Conservation (phyloP, 1,139 yeast genomes). For the Pichia sp. region DNA sequence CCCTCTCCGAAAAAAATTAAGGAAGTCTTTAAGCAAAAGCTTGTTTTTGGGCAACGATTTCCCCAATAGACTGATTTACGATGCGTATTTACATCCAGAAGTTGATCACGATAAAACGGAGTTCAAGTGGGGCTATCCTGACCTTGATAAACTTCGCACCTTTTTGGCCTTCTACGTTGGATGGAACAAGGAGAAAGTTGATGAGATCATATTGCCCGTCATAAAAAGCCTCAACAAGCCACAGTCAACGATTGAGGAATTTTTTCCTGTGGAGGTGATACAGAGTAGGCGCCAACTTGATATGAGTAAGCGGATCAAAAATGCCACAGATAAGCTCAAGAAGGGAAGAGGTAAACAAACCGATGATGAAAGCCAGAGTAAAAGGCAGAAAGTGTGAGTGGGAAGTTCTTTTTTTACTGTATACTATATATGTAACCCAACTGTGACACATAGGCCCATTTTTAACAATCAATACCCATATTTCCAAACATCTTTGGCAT, state of each 20-base stretch:
- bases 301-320: slow-evolving; percentile 55
- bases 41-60: slow-evolving; percentile 60
- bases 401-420: neutral
- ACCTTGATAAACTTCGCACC: slow-evolving; percentile 69
- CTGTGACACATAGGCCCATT: neutral
- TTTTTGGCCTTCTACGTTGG: slow-evolving; percentile 70
- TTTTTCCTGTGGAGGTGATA: slow-evolving; percentile 48
- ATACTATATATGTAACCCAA: neutral
- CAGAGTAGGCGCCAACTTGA: slow-evolving; percentile 43
- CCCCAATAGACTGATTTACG: slow-evolving; percentile 64
- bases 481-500: slow-evolving; percentile 54
- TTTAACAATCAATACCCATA: slow-evolving; percentile 21
- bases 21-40: slow-evolving; percentile 57
- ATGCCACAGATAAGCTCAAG: slow-evolving; percentile 52
- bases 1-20: slow-evolving; percentile 44
- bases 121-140: slow-evolving; percentile 90
- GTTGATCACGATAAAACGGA: slow-evolving; percentile 75
- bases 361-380: neutral
- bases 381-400: slow-evolving; percentile 2
- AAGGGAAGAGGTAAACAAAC: slow-evolving; percentile 3
- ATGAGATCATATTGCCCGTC: slow-evolving; percentile 85
- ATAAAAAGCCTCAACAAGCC: slow-evolving; percentile 70
- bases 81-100: slow-evolving; percentile 75
- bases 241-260: slow-evolving; percentile 53
- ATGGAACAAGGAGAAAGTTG: slow-evolving; percentile 75